Percentiles rank a stretch among this genome's conserved stretches.
Conservation (phyloP, 192 early-diverging fungal genomes). For the Coemansia sp. region DNA sequence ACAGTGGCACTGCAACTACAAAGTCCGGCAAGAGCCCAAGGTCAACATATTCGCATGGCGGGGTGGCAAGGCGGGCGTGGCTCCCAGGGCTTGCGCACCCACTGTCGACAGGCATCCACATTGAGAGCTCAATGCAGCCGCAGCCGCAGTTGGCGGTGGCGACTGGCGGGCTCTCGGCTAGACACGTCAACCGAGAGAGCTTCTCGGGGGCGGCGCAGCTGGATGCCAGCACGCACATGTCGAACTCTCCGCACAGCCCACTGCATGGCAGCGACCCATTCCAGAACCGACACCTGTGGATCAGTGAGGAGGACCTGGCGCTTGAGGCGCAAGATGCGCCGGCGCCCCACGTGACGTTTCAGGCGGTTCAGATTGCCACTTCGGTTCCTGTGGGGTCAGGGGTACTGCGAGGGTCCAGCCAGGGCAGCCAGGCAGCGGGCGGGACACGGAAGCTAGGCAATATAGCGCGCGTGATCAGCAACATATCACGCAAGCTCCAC, state of each 20-base stretch:
- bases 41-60: slow-evolving; percentile 4
- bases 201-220: slow-evolving; percentile 49
- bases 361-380: slow-evolving; percentile 9
- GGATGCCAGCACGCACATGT: slow-evolving; percentile 33
- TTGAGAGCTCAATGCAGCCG: slow-evolving; percentile 5
- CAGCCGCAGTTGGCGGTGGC: neutral
- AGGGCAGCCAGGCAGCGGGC: neutral
- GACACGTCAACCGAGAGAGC: slow-evolving; percentile 32
- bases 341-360: slow-evolving; percentile 1
- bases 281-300: slow-evolving; percentile 31
- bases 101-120: slow-evolving; percentile 26
- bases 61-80: slow-evolving; percentile 24
- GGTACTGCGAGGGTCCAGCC: slow-evolving; percentile 18
- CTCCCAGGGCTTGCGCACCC: slow-evolving; percentile 38
- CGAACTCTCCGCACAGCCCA: slow-evolving; percentile 35
- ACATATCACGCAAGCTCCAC: slow-evolving; percentile 35
- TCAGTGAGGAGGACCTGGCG: slow-evolving; percentile 15
- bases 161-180: neutral
- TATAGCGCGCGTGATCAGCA: slow-evolving; percentile 42
- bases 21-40: slow-evolving; percentile 1
- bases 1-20: slow-evolving; percentile 31
- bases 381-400: slow-evolving; percentile 34
- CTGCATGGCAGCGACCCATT: slow-evolving; percentile 20
- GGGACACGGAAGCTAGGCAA: slow-evolving; percentile 17
- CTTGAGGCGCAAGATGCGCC: slow-evolving; percentile 2